Evolutionary conservation across 108 stramenopile genomes (phyloP), one percentile per base, ranked within the genome.

Genomic region (Seminavis robusta): DNA sequence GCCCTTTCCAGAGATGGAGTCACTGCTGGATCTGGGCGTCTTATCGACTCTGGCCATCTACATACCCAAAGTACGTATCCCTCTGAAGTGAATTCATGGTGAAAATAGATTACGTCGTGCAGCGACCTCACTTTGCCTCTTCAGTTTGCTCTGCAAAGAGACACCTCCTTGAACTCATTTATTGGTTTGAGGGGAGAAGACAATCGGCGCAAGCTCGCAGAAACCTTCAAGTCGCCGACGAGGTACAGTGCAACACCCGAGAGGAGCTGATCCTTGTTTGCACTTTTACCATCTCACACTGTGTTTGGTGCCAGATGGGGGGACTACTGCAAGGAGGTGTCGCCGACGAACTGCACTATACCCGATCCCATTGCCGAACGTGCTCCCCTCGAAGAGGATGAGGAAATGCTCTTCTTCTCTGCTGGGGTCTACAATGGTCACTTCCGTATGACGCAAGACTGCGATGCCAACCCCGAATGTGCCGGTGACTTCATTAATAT

Each of bases 391-490:
- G 20, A 28, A 3, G 29, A 42, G 6, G 38, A 24, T 2, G 65
- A 67, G 24, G 59, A 49, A 15, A 38, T 23, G 6, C 52, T 61
- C 31, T 59, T 42, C 17, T 6, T 57, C 16, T 1, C 36, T 9
- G 59, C 38, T 10, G 52, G 27, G 10, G 37, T 60, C 24, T 76
- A 65, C 61, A 67, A 21, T 3, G 76, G 76, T 19, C 50, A 71
- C 34, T 77, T 71, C 41, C 58, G 70, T 27, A 23, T 27, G 3
- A 71, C 76, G 1, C 69, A 65, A 16, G 33, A 67, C 16, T 71
- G 62, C 43, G 41, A 77, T 34, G 71, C 69, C 59, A 13, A 34
- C 20, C 20, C 7, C 17, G 0, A 34, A 3, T 41, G 32, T 39
- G 52, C 59, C 8, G 33, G 21, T 2, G 58, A 34, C 24, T 74